Evolutionary conservation across 345 rosid species (phyloP).

Genomic region (Streptanthus diversifolius): DNA sequence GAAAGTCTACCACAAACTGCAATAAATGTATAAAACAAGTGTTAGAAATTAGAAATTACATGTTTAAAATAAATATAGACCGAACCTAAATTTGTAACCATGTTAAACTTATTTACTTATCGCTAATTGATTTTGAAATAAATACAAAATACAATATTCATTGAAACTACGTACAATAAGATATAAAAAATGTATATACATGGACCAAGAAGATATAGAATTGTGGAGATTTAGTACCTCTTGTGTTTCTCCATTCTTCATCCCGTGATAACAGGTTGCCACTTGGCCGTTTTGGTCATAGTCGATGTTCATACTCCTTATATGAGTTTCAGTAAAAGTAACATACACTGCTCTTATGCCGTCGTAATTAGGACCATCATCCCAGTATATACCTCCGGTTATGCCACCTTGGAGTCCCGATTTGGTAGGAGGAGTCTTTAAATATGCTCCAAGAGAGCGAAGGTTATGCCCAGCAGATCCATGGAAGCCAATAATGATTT

Average conservation of each 20-base stretch:
- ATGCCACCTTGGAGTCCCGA: slow-evolving; percentile 23
- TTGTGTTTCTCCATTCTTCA: slow-evolving; percentile 26
- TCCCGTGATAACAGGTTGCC: neutral
- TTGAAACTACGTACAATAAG: neutral
- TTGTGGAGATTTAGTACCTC: slow-evolving; percentile 10
- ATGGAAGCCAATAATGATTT: neutral
- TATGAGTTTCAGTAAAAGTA: slow-evolving; percentile 22
- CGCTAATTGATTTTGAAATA: neutral
- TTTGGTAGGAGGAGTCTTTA: slow-evolving; percentile 1
- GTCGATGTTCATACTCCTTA: slow-evolving; percentile 20
- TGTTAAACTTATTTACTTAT: no score
- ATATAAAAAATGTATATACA: neutral
- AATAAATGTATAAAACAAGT: no score
- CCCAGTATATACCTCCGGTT: neutral
- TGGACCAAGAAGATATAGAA: neutral
- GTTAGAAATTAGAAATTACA: neutral
- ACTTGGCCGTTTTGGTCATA: slow-evolving; percentile 22
- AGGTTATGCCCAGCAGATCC: neutral
- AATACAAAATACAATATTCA: neutral
- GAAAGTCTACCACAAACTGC: slow-evolving; percentile 18
- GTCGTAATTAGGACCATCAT: slow-evolving; percentile 20
- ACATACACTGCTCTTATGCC: slow-evolving; percentile 9
- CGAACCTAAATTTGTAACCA: neutral
- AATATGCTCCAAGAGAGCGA: slow-evolving; percentile 9
- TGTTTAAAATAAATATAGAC: neutral